These are phyloP conservation scores for Metarhizium guizhouense DNA, from an alignment of 2,329 filamentous ascomycete species.

Conservation along the genomic window DNA sequence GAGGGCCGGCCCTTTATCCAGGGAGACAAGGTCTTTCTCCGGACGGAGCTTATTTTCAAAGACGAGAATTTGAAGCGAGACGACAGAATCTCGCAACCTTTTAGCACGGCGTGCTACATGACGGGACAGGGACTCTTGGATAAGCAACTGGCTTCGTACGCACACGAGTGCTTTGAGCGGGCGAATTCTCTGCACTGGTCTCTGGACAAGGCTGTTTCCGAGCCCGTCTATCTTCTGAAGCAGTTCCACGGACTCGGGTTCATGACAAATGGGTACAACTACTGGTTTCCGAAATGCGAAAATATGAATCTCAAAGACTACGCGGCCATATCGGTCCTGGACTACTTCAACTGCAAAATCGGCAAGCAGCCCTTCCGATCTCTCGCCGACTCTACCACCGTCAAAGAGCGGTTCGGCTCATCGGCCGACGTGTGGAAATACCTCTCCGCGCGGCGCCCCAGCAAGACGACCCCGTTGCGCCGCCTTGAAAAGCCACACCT, in stretches of 20 bases:
- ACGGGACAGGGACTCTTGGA: not conserved
- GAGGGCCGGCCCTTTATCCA: not conserved
- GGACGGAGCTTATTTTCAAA: conserved; percentile 1
- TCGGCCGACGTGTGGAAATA: not conserved
- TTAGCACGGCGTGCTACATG: conserved; percentile 1
- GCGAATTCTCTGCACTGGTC: conserved; percentile 2
- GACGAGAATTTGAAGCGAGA: not conserved
- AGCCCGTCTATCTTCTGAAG: not conserved
- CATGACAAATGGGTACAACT: conserved; percentile 2
- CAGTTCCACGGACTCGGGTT: not conserved
- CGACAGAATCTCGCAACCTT: not conserved
- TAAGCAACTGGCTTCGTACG: not conserved
- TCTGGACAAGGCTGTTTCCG: not conserved
- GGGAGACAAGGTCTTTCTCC: not conserved
- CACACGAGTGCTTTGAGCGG: conserved; percentile 1
- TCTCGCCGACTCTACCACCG: not conserved
- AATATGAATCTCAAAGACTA: not conserved
- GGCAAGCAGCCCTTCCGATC: not conserved
- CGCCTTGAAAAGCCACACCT: not conserved
- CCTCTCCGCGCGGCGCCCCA: not conserved
- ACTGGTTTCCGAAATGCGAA: not conserved
- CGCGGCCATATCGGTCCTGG: not conserved
- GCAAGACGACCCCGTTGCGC: not conserved
- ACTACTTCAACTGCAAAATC: not conserved
- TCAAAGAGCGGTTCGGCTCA: not conserved